Evolutionary conservation across 345 rosid species (phyloP).

Genomic region (Linum trigynum): DNA sequence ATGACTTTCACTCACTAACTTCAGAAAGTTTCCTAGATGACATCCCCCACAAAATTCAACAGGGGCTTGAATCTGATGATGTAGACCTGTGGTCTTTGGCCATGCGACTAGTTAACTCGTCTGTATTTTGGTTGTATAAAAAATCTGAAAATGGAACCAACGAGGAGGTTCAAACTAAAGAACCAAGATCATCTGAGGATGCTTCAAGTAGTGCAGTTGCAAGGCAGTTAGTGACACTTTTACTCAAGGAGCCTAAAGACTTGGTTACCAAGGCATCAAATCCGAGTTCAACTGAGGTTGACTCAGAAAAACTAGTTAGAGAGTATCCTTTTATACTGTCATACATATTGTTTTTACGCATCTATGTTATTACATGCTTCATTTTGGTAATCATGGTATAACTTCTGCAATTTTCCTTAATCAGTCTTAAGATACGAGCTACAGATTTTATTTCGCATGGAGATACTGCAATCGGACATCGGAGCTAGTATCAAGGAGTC

Average conservation of each 20-base stretch:
- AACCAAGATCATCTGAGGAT: constrained; percentile 19
- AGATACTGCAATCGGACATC: constrained; percentile 64
- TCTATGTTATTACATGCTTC: background rate
- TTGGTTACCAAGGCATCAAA: constrained; percentile 34
- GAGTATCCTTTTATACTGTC: constrained; percentile 57
- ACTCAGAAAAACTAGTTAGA: constrained; percentile 39
- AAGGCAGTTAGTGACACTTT: constrained; percentile 42
- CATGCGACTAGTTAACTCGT: constrained; percentile 60
- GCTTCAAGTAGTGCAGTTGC: constrained; percentile 24
- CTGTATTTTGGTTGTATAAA: constrained; percentile 47
- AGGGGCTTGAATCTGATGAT: constrained; percentile 68
- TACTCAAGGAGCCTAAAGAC: constrained; percentile 70
- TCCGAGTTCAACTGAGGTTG: constrained; percentile 21
- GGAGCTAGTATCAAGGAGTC: constrained; percentile 40
- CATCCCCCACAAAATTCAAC: constrained; percentile 51
- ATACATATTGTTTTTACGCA: background rate
- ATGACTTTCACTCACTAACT: constrained; percentile 36
- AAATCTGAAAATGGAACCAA: constrained; percentile 32
- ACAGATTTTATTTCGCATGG: constrained; percentile 91
- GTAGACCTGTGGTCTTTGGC: constrained; percentile 72
- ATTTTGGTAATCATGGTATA: background rate
- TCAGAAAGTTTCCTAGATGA: constrained; percentile 45
- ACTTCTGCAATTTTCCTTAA: constrained; percentile 40
- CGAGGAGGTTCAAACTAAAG: constrained; percentile 32
- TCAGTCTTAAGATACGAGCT: constrained; percentile 56